phyloP scores from a whole-genome alignment of 495 filamentous ascomycete species.

The Penicillium paxilli region DNA sequence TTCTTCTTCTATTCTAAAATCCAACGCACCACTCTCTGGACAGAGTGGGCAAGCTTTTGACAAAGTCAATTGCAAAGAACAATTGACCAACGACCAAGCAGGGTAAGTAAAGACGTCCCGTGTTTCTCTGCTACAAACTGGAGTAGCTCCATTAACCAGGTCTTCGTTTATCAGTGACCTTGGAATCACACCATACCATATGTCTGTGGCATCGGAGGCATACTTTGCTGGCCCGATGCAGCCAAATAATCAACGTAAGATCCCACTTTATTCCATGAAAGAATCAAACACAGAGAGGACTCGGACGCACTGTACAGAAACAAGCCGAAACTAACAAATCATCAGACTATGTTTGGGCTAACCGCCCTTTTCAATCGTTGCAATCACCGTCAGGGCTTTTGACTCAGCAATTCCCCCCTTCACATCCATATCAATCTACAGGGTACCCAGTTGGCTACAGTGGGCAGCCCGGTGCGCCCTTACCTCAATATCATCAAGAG shows the following conservation, averaged over 20 bases:
- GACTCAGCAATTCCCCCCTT: conserved; percentile 15
- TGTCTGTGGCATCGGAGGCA: conserved; percentile 28
- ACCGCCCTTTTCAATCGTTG: conserved; percentile 22
- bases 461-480: conserved; percentile 4
- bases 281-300: neutral
- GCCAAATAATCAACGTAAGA: conserved; percentile 26
- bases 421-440: conserved; percentile 19
- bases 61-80: conserved; percentile 6
- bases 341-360: conserved; percentile 24
- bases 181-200: conserved; percentile 23
- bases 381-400: conserved; percentile 19
- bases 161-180: conserved; percentile 8
- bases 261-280: neutral
- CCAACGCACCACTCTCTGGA: conserved; percentile 7
- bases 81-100: conserved; percentile 3
- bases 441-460: conserved; percentile 18
- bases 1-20: conserved; percentile 5
- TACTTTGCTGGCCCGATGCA: conserved; percentile 30
- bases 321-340: conserved; percentile 5
- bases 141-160: neutral
- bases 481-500: conserved; percentile 16
- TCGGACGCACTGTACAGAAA: neutral
- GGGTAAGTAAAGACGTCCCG: conserved; percentile 4
- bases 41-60: conserved; percentile 9
- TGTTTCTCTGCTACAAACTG: neutral